phyloP scores from a whole-genome alignment of 768 basidiomycete species.

The Hirschioporus abietinus region DNA sequence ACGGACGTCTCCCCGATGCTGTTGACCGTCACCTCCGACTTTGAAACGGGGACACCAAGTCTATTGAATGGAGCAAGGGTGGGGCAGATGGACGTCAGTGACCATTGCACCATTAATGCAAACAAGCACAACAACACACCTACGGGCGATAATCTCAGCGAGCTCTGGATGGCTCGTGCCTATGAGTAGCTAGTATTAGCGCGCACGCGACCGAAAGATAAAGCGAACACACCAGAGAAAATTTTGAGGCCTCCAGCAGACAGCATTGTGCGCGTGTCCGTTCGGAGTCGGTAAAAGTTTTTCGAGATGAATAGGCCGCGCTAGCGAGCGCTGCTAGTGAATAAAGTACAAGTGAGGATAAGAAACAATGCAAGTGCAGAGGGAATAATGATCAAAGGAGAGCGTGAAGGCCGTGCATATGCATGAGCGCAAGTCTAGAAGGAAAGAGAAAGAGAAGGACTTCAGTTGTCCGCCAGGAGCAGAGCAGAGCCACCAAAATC shows the following conservation, averaged over 20 bases:
- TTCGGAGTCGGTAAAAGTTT: not conserved
- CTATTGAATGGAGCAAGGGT: conserved; percentile 35
- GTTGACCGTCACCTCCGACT: conserved; percentile 82
- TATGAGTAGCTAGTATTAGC: conserved; percentile 25
- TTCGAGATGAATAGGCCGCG: not conserved
- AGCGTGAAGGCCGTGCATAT: not conserved
- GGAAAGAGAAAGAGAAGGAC: not conserved
- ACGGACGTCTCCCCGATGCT: conserved; percentile 81
- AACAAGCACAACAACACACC: conserved; percentile 43
- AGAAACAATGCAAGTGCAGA: conserved; percentile 4
- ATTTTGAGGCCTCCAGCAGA: conserved; percentile 55
- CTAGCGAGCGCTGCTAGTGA: not conserved
- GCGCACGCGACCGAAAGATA: conserved; percentile 8
- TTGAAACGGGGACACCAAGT: conserved; percentile 84
- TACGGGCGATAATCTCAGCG: conserved; percentile 87
- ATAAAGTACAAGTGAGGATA: conserved; percentile 3
- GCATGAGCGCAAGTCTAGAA: not conserved
- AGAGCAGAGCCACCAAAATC: not conserved
- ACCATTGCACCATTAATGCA: conserved; percentile 9
- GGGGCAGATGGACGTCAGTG: conserved; percentile 23
- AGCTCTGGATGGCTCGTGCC: conserved; percentile 95
- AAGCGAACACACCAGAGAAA: conserved; percentile 43
- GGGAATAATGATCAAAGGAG: not conserved
- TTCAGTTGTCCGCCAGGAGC: not conserved
- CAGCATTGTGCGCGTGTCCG: conserved; percentile 32